Conservation (phyloP, 352 stramenopile genomes). For the Peronosclerospora sorghi region DNA sequence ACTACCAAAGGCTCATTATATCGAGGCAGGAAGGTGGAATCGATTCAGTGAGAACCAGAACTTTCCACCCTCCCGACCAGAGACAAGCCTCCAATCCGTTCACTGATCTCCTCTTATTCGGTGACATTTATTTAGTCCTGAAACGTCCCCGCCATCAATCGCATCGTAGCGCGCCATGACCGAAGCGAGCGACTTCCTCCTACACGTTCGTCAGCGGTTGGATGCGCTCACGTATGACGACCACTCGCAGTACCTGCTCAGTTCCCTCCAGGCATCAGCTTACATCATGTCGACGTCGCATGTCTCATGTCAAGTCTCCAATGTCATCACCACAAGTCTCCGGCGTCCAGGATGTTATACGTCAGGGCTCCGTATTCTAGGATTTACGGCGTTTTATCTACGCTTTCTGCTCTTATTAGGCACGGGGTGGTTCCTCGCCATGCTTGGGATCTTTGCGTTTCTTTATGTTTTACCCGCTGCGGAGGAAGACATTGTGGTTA, state of each 20-base stretch:
- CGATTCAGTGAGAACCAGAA: too few species aligned
- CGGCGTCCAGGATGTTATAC: too few species aligned
- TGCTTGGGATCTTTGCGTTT: slow-evolving; percentile 30
- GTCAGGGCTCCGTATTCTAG: slow-evolving; percentile 18
- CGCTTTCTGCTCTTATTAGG: slow-evolving; percentile 32
- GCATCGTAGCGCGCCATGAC: slow-evolving; percentile 9
- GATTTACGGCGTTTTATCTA: slow-evolving; percentile 39
- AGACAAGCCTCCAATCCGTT: too few species aligned
- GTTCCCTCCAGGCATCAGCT: slow-evolving; percentile 21
- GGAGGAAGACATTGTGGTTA: slow-evolving; percentile 14
- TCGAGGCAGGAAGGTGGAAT: too few species aligned
- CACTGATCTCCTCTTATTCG: too few species aligned
- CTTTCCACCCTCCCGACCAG: too few species aligned
- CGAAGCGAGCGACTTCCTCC: slow-evolving; percentile 23
- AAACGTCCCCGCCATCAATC: too few species aligned
- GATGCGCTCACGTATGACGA: slow-evolving; percentile 41
- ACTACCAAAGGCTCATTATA: too few species aligned
- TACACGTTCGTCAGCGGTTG: slow-evolving; percentile 39
- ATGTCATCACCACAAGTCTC: not conserved
- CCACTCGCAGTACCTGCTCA: slow-evolving; percentile 32
- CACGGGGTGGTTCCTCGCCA: slow-evolving; percentile 34
- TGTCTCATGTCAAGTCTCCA: not conserved
- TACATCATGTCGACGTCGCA: slow-evolving; percentile 1
- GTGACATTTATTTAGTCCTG: too few species aligned
- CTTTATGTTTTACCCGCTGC: slow-evolving; percentile 19